Evolutionary conservation across 106 monocot genomes (phyloP).

Genomic region (Platanthera zijinensis): DNA sequence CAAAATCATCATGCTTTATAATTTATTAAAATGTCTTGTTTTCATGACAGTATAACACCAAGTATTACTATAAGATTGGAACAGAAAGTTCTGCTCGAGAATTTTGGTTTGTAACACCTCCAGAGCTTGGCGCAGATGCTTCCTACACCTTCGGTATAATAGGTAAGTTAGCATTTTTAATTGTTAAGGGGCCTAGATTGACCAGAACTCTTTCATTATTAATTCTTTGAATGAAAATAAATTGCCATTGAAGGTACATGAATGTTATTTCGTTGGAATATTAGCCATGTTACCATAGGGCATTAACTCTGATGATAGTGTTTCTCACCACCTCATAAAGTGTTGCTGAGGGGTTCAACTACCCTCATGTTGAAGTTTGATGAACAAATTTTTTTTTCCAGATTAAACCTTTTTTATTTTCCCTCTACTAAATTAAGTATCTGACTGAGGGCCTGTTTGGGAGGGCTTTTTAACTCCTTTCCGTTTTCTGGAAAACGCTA

Average conservation of each 20-base stretch:
- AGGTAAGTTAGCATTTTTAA: conserved; percentile 37
- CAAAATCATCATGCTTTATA: not conserved
- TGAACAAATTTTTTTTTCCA: not conserved
- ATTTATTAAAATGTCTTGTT: not conserved
- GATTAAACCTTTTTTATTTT: not conserved
- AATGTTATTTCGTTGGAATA: not conserved
- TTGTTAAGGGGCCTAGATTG: not conserved
- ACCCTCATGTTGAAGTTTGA: too few species aligned
- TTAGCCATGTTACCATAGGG: not conserved
- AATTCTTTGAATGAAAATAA: not conserved
- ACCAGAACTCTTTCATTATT: not conserved
- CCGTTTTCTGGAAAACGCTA: too few species aligned
- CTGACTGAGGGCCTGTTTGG: too few species aligned
- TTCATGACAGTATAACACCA: conserved; percentile 55
- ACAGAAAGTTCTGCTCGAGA: conserved; percentile 53
- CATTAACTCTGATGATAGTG: too few species aligned
- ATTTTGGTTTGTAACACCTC: conserved; percentile 88
- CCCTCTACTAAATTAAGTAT: not conserved
- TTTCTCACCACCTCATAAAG: too few species aligned
- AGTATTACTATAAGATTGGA: conserved; percentile 90
- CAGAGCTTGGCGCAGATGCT: conserved; percentile 64
- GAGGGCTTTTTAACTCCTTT: too few species aligned
- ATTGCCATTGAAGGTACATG: not conserved
- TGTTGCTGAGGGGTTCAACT: too few species aligned
- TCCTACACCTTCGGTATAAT: conserved; percentile 90